These are phyloP conservation scores for Candida qinlingensis DNA, from an alignment of 805 yeast genomes.

Conservation along the genomic window DNA sequence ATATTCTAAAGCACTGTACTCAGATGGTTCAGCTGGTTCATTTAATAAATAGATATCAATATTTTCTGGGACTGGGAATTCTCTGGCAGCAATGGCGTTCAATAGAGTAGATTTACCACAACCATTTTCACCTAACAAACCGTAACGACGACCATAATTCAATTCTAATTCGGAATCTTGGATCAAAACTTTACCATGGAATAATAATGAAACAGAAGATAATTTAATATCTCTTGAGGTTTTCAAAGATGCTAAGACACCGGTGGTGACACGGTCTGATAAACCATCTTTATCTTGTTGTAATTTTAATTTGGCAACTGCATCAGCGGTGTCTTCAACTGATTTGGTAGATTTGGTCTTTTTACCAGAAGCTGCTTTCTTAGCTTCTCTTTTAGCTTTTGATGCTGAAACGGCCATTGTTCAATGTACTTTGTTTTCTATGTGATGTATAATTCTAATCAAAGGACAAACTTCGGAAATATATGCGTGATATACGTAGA, in stretches of 20 bases:
- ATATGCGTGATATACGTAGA: not conserved
- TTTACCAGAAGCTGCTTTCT: constrained; percentile 76
- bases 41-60: constrained; percentile 90
- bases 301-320: constrained; percentile 78
- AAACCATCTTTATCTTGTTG: constrained; percentile 93
- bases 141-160: constrained; percentile 96
- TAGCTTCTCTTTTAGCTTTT: constrained; percentile 97
- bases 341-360: constrained; percentile 52
- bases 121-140: constrained; percentile 96
- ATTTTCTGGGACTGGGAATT: constrained; percentile 88
- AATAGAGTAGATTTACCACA: constrained; percentile 97
- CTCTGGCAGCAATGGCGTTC: constrained; percentile 92
- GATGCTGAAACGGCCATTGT: constrained; percentile 60
- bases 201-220: constrained; percentile 82
- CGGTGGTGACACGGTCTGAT: constrained; percentile 96
- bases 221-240: constrained; percentile 94
- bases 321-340: constrained; percentile 58
- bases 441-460: not conserved
- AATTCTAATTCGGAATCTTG: constrained; percentile 91
- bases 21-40: constrained; percentile 97
- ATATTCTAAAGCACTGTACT: constrained; percentile 87
- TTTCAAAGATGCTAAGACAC: constrained; percentile 83
- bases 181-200: constrained; percentile 95
- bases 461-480: too few relatives aligned
- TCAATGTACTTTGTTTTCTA: not conserved